Evolutionary conservation across 257 asterid genomes (phyloP), one percentile per base, ranked within the genome.

Genomic region (Solanum chiquidenum): DNA sequence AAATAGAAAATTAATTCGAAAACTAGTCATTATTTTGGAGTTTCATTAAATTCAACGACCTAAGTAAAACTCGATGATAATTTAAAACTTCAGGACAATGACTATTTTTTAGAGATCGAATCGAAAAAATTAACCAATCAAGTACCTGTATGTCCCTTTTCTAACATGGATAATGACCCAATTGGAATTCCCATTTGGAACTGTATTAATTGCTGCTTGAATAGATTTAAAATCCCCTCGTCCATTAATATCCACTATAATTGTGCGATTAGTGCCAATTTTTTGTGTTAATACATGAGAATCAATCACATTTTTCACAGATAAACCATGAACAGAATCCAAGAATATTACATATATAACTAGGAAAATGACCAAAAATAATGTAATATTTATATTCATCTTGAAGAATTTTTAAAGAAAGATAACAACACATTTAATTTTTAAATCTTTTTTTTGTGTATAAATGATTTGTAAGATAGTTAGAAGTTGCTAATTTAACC

Each of bases 101-200:
- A 35, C 5, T 73, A 74, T 37, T 37, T 74, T 37, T 37, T 0
- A 20, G 1, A 18, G 46, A 73, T 34, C 21, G 11, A 14, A 23
- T 23, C 3, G 0, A 11, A 35, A 69, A 75, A 25, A 42, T 25
- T 29, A 40, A 42, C 33, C 10, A 37, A 75, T 1, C 37, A 42
- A 37, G 29, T 37, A 95, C 99, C 98, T 96, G 91, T 95, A 96
- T 44, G 90, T 87, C 58, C 99, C 99, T 93, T 92, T 93, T 13
- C 66, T 87, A 79, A 96, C 87, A 86, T 95, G 93, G 86, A 96
- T 93, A 84, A 90, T 88, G 75, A 91, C 42, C 98, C 98, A 96
- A 66, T 96, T 52, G 33, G 95, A 88, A 88, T 96, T 95, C n/a
- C 93, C 92, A 60, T 89, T 89, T 6, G 99, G 98, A 42, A 95